Base-by-base conservation (phyloP, 768 basidiomycete genomes). In the Lactifluus rugatus region DNA sequence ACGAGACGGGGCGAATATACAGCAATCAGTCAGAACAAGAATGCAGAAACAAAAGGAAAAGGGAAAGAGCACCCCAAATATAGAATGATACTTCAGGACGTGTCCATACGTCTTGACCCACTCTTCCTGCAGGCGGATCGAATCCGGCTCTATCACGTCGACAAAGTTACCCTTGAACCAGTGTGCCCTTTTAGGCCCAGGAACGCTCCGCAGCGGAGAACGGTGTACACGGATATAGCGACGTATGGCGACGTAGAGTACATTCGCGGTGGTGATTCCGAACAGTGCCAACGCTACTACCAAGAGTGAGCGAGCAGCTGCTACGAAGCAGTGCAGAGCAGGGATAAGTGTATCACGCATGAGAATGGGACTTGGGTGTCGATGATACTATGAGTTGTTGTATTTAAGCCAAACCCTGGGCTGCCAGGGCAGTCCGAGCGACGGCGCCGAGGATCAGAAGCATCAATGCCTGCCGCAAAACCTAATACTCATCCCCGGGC, bases 51-150 rank as follows among this genome's bases (percentile, higher is more conserved):
- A 6, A 3, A n/a, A 23, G 5, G 34, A 10, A 17, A 13, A 21
- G 2, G 10, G 32, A 47, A 48, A 26, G 58, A 61, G 52, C 9
- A 63, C 62, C 31, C 46, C 50, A 8, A 63, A 37, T 19, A 9
- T 0, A 28, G 32, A 17, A 28, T 48, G 4, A 47, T 23, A 63
- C 56, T 28, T 48, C 2, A 58, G 1, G n/a, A 56, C 52, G 45
- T 54, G 55, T 8, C 62, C 62, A 45, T 63, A 58, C 31, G 45
- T 46, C 23, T 11, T 26, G 9, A 63, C 36, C 62, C 62, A 63
- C n/a, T 51, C 55, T 37, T 63, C 60, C n/a, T 48, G 57, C 13
- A 61, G 25, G 13, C 60, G 57, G 3, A 21, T 17, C 19, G 60
- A 31, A 48, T 61, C 51, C 11, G 19, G 2, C 31, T 61, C 60